Conservation (phyloP, 129 eudicot genomes). For the Flaveria trinervia region DNA sequence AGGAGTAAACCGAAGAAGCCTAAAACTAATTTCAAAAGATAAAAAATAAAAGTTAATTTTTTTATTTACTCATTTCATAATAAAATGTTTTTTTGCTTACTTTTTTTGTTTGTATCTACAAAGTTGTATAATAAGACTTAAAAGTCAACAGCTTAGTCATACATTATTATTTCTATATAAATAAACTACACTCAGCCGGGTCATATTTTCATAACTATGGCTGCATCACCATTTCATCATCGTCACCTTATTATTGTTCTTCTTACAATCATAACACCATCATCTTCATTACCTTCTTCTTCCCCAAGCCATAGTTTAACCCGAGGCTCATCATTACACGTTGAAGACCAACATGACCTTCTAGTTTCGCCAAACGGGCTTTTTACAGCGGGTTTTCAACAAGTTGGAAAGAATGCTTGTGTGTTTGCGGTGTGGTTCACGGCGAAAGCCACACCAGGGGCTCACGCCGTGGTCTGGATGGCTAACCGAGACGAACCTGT, state of each 20-base stretch:
- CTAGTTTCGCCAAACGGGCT: conserved; percentile 28
- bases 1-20: no score
- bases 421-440: conserved; percentile 50
- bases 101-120: no score
- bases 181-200: background rate
- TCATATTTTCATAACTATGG: background rate
- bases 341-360: conserved; percentile 18
- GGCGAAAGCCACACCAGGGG: background rate
- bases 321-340: conserved; percentile 28
- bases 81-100: no score
- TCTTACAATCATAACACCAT: background rate
- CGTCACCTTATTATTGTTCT: background rate
- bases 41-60: no score
- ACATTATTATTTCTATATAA: background rate
- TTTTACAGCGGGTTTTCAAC: conserved; percentile 48
- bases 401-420: conserved; percentile 43
- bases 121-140: background rate
- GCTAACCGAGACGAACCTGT: conserved; percentile 53
- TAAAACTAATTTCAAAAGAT: no score
- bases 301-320: background rate
- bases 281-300: background rate
- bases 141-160: background rate
- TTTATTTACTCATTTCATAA: no score
- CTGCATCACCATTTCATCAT: background rate
- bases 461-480: conserved; percentile 46